These are phyloP conservation scores for Aspergillus latus DNA, from an alignment of 2,329 filamentous ascomycete genomes.

Conservation along the genomic window DNA sequence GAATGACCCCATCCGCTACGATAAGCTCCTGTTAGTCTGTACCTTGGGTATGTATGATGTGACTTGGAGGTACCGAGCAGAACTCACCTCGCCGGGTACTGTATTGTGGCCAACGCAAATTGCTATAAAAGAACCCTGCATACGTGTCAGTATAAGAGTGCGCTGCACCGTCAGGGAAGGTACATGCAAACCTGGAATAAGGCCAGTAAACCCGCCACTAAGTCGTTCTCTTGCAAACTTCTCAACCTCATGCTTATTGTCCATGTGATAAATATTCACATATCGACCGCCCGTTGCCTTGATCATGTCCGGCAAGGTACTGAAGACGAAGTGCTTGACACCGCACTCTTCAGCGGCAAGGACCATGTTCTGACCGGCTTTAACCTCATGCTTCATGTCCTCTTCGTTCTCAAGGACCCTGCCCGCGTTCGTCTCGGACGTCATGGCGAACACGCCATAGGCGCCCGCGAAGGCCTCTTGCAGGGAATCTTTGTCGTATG, in stretches of 20 bases:
- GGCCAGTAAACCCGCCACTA: neutral
- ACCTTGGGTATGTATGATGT: neutral
- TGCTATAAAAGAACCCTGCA: neutral
- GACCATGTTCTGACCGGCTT: constrained; percentile 21
- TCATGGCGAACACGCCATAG: constrained; percentile 24
- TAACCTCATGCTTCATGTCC: constrained; percentile 22
- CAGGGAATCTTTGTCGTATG: neutral
- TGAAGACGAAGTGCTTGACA: constrained; percentile 21
- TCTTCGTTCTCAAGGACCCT: constrained; percentile 17
- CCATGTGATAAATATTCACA: neutral
- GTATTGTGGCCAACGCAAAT: constrained; percentile 1
- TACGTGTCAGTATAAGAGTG: too few species aligned
- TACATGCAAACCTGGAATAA: neutral
- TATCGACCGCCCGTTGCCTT: constrained; percentile 10
- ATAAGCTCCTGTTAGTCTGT: neutral
- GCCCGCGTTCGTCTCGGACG: constrained; percentile 9
- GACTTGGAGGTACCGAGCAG: neutral
- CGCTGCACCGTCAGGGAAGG: too few species aligned
- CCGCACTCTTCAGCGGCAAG: constrained; percentile 16
- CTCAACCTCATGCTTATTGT: neutral
- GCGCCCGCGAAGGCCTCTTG: constrained; percentile 15
- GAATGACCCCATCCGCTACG: constrained; percentile 15
- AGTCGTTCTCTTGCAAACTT: neutral
- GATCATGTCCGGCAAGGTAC: constrained; percentile 21
- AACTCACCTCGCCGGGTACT: neutral